Percentiles rank a stretch among this genome's conserved stretches.
Conservation (phyloP, 768 basidiomycete genomes). For the Tephrocybe sp. region DNA sequence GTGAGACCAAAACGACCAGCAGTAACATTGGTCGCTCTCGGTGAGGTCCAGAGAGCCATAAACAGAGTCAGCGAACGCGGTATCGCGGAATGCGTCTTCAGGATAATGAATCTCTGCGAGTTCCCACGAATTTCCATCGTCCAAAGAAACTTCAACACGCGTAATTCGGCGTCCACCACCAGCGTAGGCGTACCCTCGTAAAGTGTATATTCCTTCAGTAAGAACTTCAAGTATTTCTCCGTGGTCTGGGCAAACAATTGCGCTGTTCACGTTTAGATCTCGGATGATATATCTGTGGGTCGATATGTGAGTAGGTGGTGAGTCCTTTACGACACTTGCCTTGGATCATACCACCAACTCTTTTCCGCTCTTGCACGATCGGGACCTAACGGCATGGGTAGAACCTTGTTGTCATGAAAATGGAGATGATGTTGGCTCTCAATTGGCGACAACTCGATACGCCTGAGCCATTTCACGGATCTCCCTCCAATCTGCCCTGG, state of each 20-base stretch:
- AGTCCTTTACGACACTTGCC: constrained; percentile 26
- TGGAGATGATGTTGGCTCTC: constrained; percentile 55
- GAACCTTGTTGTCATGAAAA: constrained; percentile 56
- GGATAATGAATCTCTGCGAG: constrained; percentile 42
- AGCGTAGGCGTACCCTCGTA: constrained; percentile 61
- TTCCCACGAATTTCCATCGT: constrained; percentile 51
- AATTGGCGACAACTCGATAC: constrained; percentile 48
- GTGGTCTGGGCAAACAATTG: constrained; percentile 56
- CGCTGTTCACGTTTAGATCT: constrained; percentile 62
- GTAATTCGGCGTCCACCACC: constrained; percentile 61
- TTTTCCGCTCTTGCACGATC: constrained; percentile 52
- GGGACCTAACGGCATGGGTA: constrained; percentile 52
- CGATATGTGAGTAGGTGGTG: constrained; percentile 6
- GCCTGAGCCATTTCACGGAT: constrained; percentile 59
- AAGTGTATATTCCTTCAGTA: constrained; percentile 30
- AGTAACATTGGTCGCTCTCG: constrained; percentile 51
- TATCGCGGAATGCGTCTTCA: constrained; percentile 48
- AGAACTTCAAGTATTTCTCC: constrained; percentile 38
- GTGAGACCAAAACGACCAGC: constrained; percentile 63
- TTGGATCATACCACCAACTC: constrained; percentile 56
- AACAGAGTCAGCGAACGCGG: constrained; percentile 33
- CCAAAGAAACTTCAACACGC: constrained; percentile 57
- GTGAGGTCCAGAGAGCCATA: constrained; percentile 52
- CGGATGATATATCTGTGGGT: constrained; percentile 37
- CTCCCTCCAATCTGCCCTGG: constrained; percentile 66